Evolutionary conservation across 257 asterid genomes (phyloP), one percentile per base, ranked within the genome.

Genomic region (Ilex asprella): DNA sequence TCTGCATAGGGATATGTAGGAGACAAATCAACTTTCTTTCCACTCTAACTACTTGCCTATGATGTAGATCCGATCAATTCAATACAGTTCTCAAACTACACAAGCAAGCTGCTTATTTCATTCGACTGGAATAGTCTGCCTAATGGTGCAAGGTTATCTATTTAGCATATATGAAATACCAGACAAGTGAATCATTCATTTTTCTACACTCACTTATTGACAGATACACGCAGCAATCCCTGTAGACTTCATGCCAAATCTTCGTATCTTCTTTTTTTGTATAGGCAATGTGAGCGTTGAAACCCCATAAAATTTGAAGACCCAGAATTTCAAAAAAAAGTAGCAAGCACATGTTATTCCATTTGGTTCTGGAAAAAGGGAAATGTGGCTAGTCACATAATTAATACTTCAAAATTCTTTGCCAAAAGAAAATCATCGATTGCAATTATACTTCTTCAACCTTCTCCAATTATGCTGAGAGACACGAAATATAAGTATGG

Each of bases 41-140:
- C 99, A 55, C 86, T 93, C 41, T 97, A 93, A 68, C 76, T 93
- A 75, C 86, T 93, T 21, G 99, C 97, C 66, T 93, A 81, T 66
- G 99, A 93, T 46, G 99, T 89, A 62, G 99, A 93, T 71, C 96
- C 94, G 15, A 85, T 93, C 70, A 90, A 93, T 73, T 93, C 99
- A 30, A 97, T 93, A 15, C 97, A 93, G 76, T 93, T 93, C 84
- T 93, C 97, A 31, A 93, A 93, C 80, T 96, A 93, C 82, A 93
- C 99, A 82, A 97, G 99, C 88, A 89, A 89, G 89, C 82, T 74
- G 81, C 82, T 87, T 81, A 64, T 67, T 64, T 66, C 68, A 64
- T 74, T 86, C 77, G 70, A 46, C 69, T 75, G 71, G 68, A 70
- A 63, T 72, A 64, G 65, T 73, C 76, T 74, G 75, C 73, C 78